Conservation (phyloP, 1,284 basidiomycete genomes). For the Ganoderma resinaceum region DNA sequence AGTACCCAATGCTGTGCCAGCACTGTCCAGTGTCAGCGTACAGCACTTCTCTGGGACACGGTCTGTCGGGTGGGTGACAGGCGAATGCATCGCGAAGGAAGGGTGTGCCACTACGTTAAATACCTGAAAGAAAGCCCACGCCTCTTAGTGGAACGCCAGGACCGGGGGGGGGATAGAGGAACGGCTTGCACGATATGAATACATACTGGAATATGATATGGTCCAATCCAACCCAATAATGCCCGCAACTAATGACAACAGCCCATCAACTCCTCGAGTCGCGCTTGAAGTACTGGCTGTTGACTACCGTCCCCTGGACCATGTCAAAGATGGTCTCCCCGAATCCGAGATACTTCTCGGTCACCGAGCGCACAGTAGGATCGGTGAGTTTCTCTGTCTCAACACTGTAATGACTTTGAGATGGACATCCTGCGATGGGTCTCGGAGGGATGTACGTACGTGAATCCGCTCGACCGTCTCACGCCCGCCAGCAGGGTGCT, state of each 20-base stretch:
- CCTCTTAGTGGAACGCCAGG: neutral
- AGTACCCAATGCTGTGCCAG: too few species aligned
- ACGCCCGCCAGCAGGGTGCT: slow-evolving; percentile 94
- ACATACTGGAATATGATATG: slow-evolving; percentile 26
- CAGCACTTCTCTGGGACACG: neutral
- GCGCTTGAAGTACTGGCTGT: slow-evolving; percentile 80
- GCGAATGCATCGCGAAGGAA: neutral
- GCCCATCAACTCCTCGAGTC: slow-evolving; percentile 40
- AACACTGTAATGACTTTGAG: slow-evolving; percentile 52
- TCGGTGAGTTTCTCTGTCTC: slow-evolving; percentile 77
- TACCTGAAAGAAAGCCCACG: neutral
- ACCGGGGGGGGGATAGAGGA: neutral
- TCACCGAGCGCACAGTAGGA: slow-evolving; percentile 74
- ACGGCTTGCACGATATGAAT: slow-evolving; percentile 14
- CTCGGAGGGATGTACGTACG: slow-evolving; percentile 56
- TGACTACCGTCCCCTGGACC: slow-evolving; percentile 81
- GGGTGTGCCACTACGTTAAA: neutral
- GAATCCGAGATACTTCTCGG: slow-evolving; percentile 84
- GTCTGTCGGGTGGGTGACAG: neutral
- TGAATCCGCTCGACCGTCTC: slow-evolving; percentile 88
- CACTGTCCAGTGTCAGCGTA: too few species aligned
- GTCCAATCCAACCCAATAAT: slow-evolving; percentile 2
- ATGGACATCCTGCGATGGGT: neutral
- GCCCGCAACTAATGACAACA: neutral
- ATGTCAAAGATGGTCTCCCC: slow-evolving; percentile 92